Evolutionary conservation across 495 filamentous ascomycete species (phyloP).

Genomic region (Hypoxylon intermedium): DNA sequence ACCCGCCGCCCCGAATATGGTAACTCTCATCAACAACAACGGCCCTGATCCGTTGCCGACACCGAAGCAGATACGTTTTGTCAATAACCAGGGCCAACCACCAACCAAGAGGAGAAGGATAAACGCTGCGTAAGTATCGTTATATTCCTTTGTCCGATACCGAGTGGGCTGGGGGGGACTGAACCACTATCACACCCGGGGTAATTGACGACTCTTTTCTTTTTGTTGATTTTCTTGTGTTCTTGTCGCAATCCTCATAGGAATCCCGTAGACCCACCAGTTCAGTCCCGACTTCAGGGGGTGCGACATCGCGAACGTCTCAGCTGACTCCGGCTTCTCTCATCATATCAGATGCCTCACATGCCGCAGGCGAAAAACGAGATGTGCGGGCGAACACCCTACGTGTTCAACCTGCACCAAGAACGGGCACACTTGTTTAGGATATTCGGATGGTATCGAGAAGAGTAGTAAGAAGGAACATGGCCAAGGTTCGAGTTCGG

Average conservation of each 20-base stretch:
- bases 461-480: conserved; percentile 51
- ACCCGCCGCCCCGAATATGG: conserved; percentile 43
- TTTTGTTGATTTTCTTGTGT: conserved; percentile 20
- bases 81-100: conserved; percentile 81
- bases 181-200: conserved; percentile 16
- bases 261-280: conserved; percentile 33
- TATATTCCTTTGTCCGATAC: conserved; percentile 33
- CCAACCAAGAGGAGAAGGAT: conserved; percentile 81
- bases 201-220: conserved; percentile 34
- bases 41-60: conserved; percentile 48
- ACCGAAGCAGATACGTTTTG: conserved; percentile 73
- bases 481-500: conserved; percentile 24
- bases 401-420: conserved; percentile 77
- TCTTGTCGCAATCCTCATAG: conserved; percentile 29
- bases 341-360: conserved; percentile 68
- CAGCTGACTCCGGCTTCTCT: conserved; percentile 25
- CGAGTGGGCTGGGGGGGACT: conserved; percentile 27
- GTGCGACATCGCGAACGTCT: conserved; percentile 30
- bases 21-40: conserved; percentile 49
- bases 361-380: conserved; percentile 82
- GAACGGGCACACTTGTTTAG: conserved; percentile 74
- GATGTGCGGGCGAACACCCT: conserved; percentile 80
- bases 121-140: conserved; percentile 73
- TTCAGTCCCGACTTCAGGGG: conserved; percentile 40
- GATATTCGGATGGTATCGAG: conserved; percentile 65